A percentile compares a stretch with the other conserved stretches of the same genome.
Evolutionary conservation across 2,329 filamentous ascomycete genomes (phyloP).

Genomic region (Diaporthe longicolla): DNA sequence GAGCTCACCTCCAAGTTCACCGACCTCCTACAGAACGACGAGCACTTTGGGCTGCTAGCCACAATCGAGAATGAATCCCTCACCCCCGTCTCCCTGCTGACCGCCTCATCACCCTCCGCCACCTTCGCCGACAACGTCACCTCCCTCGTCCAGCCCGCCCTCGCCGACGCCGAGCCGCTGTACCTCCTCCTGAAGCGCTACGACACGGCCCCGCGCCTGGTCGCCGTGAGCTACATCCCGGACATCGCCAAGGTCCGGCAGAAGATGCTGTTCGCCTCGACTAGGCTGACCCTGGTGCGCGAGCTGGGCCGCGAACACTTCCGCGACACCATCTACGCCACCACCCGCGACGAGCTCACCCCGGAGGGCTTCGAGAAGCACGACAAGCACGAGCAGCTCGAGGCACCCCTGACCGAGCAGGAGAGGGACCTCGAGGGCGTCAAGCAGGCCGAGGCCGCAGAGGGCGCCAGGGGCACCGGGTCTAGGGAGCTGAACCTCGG

Average conservation of each 20-base stretch:
- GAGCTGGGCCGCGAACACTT: conserved; percentile 86
- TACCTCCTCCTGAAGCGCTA: conserved; percentile 83
- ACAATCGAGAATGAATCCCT: conserved; percentile 80
- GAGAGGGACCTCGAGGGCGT: conserved; percentile 97
- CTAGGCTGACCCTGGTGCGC: conserved; percentile 80
- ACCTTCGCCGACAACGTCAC: conserved; percentile 75
- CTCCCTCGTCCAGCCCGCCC: conserved; percentile 70
- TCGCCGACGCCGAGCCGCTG: conserved; percentile 76
- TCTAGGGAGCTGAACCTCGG: conserved; percentile 71
- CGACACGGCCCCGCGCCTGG: conserved; percentile 68
- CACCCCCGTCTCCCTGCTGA: conserved; percentile 68
- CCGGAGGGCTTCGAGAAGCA: conserved; percentile 79
- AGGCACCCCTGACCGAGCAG: conserved; percentile 83
- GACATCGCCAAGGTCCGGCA: conserved; percentile 84
- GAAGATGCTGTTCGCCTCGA: conserved; percentile 89
- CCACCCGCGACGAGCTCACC: conserved; percentile 77
- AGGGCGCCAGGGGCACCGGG: conserved; percentile 74
- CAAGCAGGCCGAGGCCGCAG: conserved; percentile 94
- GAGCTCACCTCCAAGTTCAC: conserved; percentile 84
- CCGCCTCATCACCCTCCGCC: conserved; percentile 65
- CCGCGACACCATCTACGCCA: conserved; percentile 81
- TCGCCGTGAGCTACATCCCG: conserved; percentile 84
- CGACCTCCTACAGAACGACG: conserved; percentile 72
- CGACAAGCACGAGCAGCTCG: conserved; percentile 74
- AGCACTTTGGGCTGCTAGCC: conserved; percentile 78